Evolutionary conservation across 1,139 yeast genomes (phyloP).

Genomic region (Diutina siamensis): DNA sequence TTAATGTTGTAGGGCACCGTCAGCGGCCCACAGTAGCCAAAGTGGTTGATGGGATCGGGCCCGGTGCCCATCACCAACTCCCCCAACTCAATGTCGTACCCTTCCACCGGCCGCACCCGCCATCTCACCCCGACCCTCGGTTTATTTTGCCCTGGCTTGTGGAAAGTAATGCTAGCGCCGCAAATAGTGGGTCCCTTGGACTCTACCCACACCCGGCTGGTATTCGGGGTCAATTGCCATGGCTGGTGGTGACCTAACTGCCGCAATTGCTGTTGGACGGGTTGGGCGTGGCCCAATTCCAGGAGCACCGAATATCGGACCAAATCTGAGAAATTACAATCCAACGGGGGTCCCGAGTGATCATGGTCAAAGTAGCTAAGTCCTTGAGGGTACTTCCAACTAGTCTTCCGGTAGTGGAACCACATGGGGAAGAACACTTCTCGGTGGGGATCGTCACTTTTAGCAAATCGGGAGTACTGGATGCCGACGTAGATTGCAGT

Average conservation of each 20-base stretch:
- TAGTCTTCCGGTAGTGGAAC: background rate
- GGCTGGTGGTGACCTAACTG: background rate
- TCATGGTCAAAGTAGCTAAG: background rate
- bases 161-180: background rate
- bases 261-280: background rate
- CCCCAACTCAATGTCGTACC: slow-evolving; percentile 5
- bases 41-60: background rate
- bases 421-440: slow-evolving; percentile 1
- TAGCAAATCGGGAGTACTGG: background rate
- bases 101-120: slow-evolving; percentile 1
- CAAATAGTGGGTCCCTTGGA: background rate
- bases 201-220: background rate
- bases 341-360: background rate
- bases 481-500: background rate
- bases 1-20: background rate
- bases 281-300: slow-evolving; percentile 1
- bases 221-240: background rate
- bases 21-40: background rate
- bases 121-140: background rate
- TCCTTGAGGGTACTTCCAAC: slow-evolving; percentile 1
- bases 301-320: background rate
- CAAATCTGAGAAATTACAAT: background rate
- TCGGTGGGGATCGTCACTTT: background rate
- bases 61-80: slow-evolving; percentile 1
- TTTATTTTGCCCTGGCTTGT: background rate